A percentile compares a stretch with the other conserved stretches of the same genome.
These are phyloP conservation scores for Camelina sativa DNA, from an alignment of 345 rosid species.

Conservation along the genomic window DNA sequence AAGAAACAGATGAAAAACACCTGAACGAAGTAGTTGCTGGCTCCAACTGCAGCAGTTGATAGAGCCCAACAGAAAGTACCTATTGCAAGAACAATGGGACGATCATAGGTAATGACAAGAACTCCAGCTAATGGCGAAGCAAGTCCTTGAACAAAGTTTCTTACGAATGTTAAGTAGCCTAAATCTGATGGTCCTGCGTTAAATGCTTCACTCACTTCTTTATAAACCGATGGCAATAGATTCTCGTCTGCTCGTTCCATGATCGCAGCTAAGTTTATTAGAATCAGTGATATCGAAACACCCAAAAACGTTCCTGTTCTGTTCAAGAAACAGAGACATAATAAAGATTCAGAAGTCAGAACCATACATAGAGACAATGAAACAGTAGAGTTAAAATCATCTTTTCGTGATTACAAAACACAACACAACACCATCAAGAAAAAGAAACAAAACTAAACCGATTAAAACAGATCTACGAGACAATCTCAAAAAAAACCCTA, in stretches of 20 bases:
- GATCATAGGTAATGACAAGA: slow-evolving; percentile 76
- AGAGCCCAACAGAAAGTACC: slow-evolving; percentile 95
- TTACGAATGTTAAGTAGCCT: slow-evolving; percentile 91
- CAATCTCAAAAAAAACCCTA: background rate
- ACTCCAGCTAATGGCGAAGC: slow-evolving; percentile 92
- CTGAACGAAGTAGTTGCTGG: slow-evolving; percentile 72
- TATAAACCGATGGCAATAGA: slow-evolving; percentile 89
- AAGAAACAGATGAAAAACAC: slow-evolving; percentile 30
- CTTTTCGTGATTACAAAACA: background rate
- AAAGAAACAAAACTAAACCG: background rate
- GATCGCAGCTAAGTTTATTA: slow-evolving; percentile 89
- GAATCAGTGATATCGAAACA: slow-evolving; percentile 77
- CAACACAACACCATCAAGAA: too few species aligned
- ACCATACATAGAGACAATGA: slow-evolving; percentile 20
- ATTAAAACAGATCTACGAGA: slow-evolving; percentile 10
- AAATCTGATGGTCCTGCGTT: slow-evolving; percentile 91
- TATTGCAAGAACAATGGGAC: slow-evolving; percentile 87
- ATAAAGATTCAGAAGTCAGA: slow-evolving; percentile 11
- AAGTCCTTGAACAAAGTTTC: slow-evolving; percentile 93
- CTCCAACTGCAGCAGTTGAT: slow-evolving; percentile 95
- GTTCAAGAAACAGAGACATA: slow-evolving; percentile 24
- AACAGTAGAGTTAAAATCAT: slow-evolving; percentile 5
- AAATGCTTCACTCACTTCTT: slow-evolving; percentile 98
- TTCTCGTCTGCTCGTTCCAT: slow-evolving; percentile 99
- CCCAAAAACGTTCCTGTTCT: slow-evolving; percentile 84